phyloP scores from a whole-genome alignment of 495 filamentous ascomycete species.

The Neurospora sp. region DNA sequence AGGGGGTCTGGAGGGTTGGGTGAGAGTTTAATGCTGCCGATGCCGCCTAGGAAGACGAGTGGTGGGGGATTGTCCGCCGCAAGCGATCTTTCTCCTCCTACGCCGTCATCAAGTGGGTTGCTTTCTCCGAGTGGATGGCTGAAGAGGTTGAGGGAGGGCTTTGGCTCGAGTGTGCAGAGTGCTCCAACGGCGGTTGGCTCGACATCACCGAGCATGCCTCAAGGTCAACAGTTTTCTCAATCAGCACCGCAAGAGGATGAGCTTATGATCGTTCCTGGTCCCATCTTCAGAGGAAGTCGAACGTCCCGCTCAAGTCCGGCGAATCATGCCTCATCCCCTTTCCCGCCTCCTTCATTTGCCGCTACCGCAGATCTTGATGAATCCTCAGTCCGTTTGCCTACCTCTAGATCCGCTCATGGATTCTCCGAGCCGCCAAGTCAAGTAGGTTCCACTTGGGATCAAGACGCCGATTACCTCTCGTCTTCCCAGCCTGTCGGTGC shows the following conservation, averaged over 20 bases:
- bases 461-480: slow-evolving; percentile 13
- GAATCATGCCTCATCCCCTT: slow-evolving; percentile 8
- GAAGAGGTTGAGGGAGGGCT: neutral
- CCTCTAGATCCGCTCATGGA: neutral
- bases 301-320: slow-evolving; percentile 21
- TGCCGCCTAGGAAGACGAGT: slow-evolving; percentile 12
- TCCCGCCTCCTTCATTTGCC: slow-evolving; percentile 20
- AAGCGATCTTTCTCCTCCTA: neutral
- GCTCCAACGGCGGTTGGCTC: slow-evolving; percentile 1
- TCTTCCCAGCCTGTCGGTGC: slow-evolving; percentile 17
- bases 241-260: slow-evolving; percentile 3
- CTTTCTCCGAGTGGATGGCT: neutral
- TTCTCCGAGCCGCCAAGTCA: neutral
- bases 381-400: neutral
- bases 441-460: neutral
- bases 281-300: slow-evolving; percentile 20
- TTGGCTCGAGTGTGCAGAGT: neutral
- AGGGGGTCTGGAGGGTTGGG: neutral
- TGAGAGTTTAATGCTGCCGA: neutral
- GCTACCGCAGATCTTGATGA: neutral
- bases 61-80: neutral
- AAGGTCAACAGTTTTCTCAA: neutral
- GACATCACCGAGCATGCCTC: neutral
- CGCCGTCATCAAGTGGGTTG: neutral
- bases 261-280: slow-evolving; percentile 1